These are phyloP conservation scores for Ophiosphaerella herpotricha DNA, from an alignment of 2,329 filamentous ascomycete genomes.

Conservation along the genomic window DNA sequence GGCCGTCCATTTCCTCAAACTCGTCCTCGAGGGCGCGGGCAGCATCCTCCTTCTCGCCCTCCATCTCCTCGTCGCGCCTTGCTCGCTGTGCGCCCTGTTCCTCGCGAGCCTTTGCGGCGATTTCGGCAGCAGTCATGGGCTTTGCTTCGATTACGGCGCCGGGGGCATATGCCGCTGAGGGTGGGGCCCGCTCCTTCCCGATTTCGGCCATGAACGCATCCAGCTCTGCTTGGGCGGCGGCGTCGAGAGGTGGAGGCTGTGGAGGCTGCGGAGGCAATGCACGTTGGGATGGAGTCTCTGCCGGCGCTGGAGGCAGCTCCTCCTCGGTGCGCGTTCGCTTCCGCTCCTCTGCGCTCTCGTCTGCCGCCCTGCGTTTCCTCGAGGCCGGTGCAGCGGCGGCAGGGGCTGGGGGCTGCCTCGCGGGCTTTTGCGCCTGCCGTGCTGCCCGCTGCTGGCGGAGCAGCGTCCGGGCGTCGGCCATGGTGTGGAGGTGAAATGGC, in stretches of 20 bases:
- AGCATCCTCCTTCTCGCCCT: conserved; percentile 56
- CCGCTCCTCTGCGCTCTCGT: conserved; percentile 34
- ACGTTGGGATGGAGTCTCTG: conserved; percentile 2
- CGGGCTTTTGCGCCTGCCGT: conserved; percentile 37
- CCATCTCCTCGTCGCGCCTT: conserved; percentile 50
- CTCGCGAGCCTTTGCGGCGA: conserved; percentile 52
- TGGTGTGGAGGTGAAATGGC: conserved; percentile 9
- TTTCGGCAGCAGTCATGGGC: conserved; percentile 52
- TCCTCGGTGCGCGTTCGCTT: conserved; percentile 43
- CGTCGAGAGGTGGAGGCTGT: conserved; percentile 10
- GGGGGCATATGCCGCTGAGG: conserved; percentile 62
- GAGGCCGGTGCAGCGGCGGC: conserved; percentile 30
- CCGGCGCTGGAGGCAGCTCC: conserved; percentile 1
- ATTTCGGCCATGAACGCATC: conserved; percentile 61
- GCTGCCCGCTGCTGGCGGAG: conserved; percentile 47
- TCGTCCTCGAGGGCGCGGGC: conserved; percentile 52
- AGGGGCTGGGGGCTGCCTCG: conserved; percentile 36
- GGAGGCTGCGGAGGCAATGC: conserved; percentile 9
- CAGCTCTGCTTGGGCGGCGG: conserved; percentile 48
- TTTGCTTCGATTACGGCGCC: conserved; percentile 52
- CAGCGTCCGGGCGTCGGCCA: conserved; percentile 47
- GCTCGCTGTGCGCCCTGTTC: conserved; percentile 51
- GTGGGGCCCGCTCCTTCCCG: conserved; percentile 79
- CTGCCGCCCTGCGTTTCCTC: conserved; percentile 44
- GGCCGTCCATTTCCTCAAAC: conserved; percentile 56